Base-by-base conservation (phyloP, 2,329 filamentous ascomycete species). In the Trichoderma gracile region DNA sequence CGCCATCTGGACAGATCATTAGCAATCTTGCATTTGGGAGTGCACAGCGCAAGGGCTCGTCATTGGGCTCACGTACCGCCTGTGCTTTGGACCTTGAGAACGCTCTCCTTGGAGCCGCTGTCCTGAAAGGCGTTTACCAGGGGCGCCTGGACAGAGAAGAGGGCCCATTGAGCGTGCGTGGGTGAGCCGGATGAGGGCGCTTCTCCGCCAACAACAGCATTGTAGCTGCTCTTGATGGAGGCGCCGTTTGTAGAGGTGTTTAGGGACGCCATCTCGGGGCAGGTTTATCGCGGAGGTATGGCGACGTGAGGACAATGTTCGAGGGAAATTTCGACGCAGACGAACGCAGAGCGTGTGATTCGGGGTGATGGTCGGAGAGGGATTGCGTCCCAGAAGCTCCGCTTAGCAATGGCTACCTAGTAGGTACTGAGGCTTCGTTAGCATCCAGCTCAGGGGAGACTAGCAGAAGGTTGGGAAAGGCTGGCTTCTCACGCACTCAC, bases 121-220 rank as follows among this genome's bases (percentile, higher is more conserved):
- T 95, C 91, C 78, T 97, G 92, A 77, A 99, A 99, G 66, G 93
- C 93, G 80, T 90, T 98, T 75, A 92, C 85, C 46, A 99, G 86
- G 62, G 95, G 95, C 66, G 94, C 91, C 75, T 95, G 91, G 46
- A 99, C 95, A 8, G 91, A 91, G 80, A 96, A 97, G 67, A 99
- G 82, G 21, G 92, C 94, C 95, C 95, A 99, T 81, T 94, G 91
- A 68, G 86, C 93, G 74, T 91, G 91, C 54, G 93, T 97, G 45
- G 91, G 85, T 54, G 93, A 97, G 74, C 82, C 82, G 42, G 83
- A 81, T 40, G 82, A 78, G 27, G 79, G 75, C 58, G 80, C 75
- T 54, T 80, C 76, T 66, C 80, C 81, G 71, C 84, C 86, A 71
- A 87, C 77, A 67, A 87, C 84, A 57, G 80, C 81, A 71, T 82